phyloP scores from a whole-genome alignment of 2,329 filamentous ascomycete species.

The Clarireedia monteithiana region DNA sequence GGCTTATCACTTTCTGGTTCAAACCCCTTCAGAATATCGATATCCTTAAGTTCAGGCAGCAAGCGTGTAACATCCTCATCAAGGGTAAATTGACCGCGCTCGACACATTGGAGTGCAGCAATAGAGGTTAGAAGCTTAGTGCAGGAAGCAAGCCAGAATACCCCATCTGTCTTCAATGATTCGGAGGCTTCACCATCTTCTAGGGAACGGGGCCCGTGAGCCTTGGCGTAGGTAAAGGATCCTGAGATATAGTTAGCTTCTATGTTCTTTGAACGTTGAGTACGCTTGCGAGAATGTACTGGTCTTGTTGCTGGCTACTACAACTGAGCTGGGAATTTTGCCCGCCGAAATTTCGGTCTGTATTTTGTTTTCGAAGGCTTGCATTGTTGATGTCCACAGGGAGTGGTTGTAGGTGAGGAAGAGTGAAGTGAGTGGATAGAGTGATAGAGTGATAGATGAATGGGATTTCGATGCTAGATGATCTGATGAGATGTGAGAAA shows the following conservation, averaged over 20 bases:
- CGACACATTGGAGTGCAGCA: conserved; percentile 49
- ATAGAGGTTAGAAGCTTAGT: conserved; percentile 47
- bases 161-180: conserved; percentile 49
- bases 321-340: conserved; percentile 16
- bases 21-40: conserved; percentile 22
- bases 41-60: conserved; percentile 23
- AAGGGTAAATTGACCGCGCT: conserved; percentile 39
- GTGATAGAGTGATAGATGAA: no score
- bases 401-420: background rate
- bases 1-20: conserved; percentile 16
- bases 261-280: background rate
- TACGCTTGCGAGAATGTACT: conserved; percentile 7
- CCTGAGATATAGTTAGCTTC: conserved; percentile 21
- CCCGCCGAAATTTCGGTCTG: background rate
- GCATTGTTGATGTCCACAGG: background rate
- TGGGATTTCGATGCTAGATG: no score
- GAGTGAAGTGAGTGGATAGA: background rate
- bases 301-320: conserved; percentile 12
- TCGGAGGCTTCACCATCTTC: conserved; percentile 44
- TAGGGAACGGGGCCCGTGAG: conserved; percentile 32
- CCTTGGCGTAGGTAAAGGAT: conserved; percentile 30
- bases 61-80: conserved; percentile 34
- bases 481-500: background rate
- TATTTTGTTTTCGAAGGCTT: background rate
- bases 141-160: conserved; percentile 53